Evolutionary conservation across 2,329 filamentous ascomycete genomes (phyloP).

Genomic region (Aphanocladium album): DNA sequence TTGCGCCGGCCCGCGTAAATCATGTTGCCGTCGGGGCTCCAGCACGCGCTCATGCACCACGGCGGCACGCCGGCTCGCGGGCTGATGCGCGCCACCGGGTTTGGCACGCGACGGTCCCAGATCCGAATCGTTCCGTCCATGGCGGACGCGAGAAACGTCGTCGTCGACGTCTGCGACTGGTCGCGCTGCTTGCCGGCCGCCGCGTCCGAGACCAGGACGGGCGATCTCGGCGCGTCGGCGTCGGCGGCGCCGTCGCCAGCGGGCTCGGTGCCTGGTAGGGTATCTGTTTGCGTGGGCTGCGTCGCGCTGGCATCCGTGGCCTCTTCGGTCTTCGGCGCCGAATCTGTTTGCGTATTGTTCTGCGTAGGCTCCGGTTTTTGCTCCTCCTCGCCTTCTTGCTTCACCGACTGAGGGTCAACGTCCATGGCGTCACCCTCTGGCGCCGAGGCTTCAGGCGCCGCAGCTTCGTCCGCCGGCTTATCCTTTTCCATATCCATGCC

Average conservation of each 20-base stretch:
- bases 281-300: constrained; percentile 5
- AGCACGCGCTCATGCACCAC: constrained; percentile 97
- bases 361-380: background rate
- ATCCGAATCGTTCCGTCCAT: constrained; percentile 86
- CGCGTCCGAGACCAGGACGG: constrained; percentile 25
- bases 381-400: background rate
- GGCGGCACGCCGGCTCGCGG: constrained; percentile 74
- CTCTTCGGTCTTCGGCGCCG: background rate
- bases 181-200: constrained; percentile 41
- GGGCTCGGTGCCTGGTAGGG: background rate
- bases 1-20: constrained; percentile 92
- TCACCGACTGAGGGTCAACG: constrained; percentile 19
- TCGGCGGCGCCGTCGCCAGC: constrained; percentile 14
- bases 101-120: constrained; percentile 78
- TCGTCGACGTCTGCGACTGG: constrained; percentile 59
- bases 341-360: background rate
- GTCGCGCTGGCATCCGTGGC: background rate
- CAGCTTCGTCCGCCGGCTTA: constrained; percentile 19
- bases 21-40: constrained; percentile 91
- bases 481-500: constrained; percentile 24
- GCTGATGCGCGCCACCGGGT: constrained; percentile 73
- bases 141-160: constrained; percentile 81
- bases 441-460: constrained; percentile 21
- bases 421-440: constrained; percentile 25
- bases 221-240: constrained; percentile 22